Conservation (phyloP, 2,329 filamentous ascomycete species). For the Fusarium ramigenum region DNA sequence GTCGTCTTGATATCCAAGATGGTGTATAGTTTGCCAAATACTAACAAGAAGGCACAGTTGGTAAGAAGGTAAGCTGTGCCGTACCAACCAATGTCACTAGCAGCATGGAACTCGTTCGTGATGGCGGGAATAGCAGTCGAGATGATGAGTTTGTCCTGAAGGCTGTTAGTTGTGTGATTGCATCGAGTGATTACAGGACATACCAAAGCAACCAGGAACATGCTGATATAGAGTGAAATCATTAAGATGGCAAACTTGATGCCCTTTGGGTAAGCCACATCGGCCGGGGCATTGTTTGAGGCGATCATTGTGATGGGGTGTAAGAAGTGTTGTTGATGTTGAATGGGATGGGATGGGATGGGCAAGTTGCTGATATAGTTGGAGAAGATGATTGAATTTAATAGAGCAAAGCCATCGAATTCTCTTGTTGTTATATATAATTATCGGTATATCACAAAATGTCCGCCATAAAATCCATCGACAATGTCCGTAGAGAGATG, state of each 20-base stretch:
- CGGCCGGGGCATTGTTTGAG: background rate
- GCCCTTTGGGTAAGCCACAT: background rate
- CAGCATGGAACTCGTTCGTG: slow-evolving; percentile 45
- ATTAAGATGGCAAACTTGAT: background rate
- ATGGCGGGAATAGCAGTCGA: slow-evolving; percentile 49
- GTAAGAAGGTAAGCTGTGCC: slow-evolving; percentile 52
- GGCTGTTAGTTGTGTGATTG: background rate
- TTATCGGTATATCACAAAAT: background rate
- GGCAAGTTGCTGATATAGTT: background rate
- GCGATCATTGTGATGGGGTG: background rate
- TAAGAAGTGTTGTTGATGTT: background rate
- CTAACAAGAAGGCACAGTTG: slow-evolving; percentile 48
- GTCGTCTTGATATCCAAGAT: slow-evolving; percentile 48
- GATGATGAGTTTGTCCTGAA: slow-evolving; percentile 50
- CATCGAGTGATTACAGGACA: background rate
- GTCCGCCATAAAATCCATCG: background rate
- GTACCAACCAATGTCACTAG: slow-evolving; percentile 45
- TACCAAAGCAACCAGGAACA: slow-evolving; percentile 12
- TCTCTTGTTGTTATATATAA: background rate
- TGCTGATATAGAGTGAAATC: slow-evolving; percentile 14
- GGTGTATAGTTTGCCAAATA: slow-evolving; percentile 55
- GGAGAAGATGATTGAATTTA: background rate
- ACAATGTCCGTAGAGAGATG: background rate
- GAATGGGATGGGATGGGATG: too few species aligned
- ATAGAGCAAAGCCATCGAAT: background rate